Base-by-base conservation (phyloP, 2,329 filamentous ascomycete species). In the Fusarium coffeatum region DNA sequence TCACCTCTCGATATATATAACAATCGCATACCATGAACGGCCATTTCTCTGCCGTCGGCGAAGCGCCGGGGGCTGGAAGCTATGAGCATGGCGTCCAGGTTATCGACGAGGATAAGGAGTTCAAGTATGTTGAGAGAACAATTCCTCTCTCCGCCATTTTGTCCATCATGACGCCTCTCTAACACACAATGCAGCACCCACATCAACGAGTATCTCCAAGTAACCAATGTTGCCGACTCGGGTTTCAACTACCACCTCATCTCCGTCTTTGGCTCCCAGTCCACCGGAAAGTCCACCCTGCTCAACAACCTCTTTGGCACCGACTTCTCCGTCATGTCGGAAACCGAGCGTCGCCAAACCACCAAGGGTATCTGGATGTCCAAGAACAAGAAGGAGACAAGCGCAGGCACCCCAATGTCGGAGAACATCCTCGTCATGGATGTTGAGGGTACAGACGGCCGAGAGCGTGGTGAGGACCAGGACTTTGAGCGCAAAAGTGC, bases 291-390 rank as follows among this genome's bases (percentile, higher is more conserved):
- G 84, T 98, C 96, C 47, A 99, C 96, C 8, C 87, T 99, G 47
- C 89, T 99, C 71, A 99, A 99, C 84, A 87, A 95, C 81, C 90
- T 99, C 60, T 99, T 99, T 79, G 93, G 93, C 69, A 99, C 96
- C 72, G 88, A 94, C 60, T 99, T 99, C 83, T 95, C 93, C 73
- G 95, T 99, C 78, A 99, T 99, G 96, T 93, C 93, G 75, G 96
- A 99, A 86, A 87, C 90, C 68, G 94, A 98, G 80, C 89, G 96
- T 71, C 90, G 94, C 67, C 96, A 99, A 86, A 99, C 96, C 0
- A 99, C 96, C 46, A 99, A 98, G 85, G 96, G 96, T 78, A 99
- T 99, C 79, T 99, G 96, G 96, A 92, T 99, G 91, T 97, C 94
- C 71, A 97, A 97, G 85, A 98, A 98, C 83, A 97, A 97, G 84